phyloP scores from a whole-genome alignment of 108 stramenopile genomes.

The Cyclotella sp. region DNA sequence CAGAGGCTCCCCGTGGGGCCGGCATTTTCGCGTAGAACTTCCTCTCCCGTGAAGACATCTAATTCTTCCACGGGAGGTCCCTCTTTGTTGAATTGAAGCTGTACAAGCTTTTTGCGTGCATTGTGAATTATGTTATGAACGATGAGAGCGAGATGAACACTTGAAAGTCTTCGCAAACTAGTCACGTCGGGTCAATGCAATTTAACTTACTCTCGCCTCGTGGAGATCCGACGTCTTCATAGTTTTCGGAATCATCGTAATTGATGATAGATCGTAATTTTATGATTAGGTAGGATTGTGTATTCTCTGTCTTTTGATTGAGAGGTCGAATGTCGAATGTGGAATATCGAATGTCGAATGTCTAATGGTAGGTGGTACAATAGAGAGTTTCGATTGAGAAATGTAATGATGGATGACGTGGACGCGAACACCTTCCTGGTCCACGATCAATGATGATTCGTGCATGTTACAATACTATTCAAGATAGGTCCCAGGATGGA shows the following conservation, averaged over 20 bases:
- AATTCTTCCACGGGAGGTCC: conserved; percentile 24
- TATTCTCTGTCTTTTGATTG: too few relatives aligned
- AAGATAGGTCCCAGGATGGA: too few relatives aligned
- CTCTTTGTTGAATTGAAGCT: conserved; percentile 17
- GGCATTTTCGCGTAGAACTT: conserved; percentile 14
- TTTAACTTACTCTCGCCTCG: conserved; percentile 16
- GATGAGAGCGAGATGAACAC: neutral
- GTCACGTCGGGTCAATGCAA: neutral
- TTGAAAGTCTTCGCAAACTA: neutral
- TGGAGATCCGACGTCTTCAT: conserved; percentile 32
- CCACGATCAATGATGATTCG: too few relatives aligned
- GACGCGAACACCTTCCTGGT: too few relatives aligned
- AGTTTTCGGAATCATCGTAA: conserved; percentile 34
- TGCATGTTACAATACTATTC: too few relatives aligned
- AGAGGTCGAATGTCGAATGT: too few relatives aligned
- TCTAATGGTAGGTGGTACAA: too few relatives aligned
- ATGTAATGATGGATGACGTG: too few relatives aligned
- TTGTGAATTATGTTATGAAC: neutral
- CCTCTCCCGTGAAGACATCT: conserved; percentile 26
- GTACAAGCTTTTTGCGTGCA: conserved; percentile 13
- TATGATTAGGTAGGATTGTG: too few relatives aligned
- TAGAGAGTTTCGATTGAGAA: too few relatives aligned
- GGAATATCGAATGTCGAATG: too few relatives aligned
- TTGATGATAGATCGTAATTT: too few relatives aligned
- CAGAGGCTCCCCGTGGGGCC: conserved; percentile 32